These are phyloP conservation scores for Umbellularia californica DNA, from an alignment of 164 flowering plant genomes.

Conservation along the genomic window DNA sequence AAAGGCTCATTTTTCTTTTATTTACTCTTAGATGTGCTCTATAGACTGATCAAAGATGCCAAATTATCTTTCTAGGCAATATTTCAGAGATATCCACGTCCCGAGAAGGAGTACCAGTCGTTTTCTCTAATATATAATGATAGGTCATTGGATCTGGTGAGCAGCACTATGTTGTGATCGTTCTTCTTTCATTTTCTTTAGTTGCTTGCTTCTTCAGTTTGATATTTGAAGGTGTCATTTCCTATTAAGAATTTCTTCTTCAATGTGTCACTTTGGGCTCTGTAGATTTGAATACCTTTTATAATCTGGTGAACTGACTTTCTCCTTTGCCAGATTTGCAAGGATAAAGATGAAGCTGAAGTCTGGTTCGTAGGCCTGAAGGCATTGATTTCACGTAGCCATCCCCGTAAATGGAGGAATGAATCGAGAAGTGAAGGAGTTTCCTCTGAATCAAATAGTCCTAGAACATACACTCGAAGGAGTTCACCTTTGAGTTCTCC, in stretches of 20 bases:
- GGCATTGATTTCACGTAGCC: conserved; percentile 84
- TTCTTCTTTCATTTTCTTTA: neutral
- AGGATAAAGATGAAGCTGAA: conserved; percentile 99
- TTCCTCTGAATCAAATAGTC: conserved; percentile 93
- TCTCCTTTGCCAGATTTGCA: conserved; percentile 65
- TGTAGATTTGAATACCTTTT: conserved; percentile 2
- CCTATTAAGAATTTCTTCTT: neutral
- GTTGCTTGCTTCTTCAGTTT: neutral
- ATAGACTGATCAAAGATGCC: conserved; percentile 5
- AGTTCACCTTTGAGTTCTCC: conserved; percentile 97
- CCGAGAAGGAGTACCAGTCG: conserved; percentile 96
- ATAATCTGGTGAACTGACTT: conserved; percentile 2
- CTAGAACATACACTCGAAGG: conserved; percentile 82
- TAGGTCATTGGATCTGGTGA: conserved; percentile 84
- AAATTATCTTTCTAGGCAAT: conserved; percentile 52
- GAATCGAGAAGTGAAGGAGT: conserved; percentile 96
- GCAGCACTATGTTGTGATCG: conserved; percentile 9
- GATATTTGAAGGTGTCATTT: neutral
- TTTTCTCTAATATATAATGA: conserved; percentile 90
- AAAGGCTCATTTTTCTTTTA: neutral
- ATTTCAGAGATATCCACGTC: conserved; percentile 93
- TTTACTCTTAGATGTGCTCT: neutral
- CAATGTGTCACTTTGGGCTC: neutral
- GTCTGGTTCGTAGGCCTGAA: conserved; percentile 97
- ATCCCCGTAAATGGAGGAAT: conserved; percentile 83